phyloP scores from a whole-genome alignment of 2,329 filamentous ascomycete species.

The Xylaria arbuscula region DNA sequence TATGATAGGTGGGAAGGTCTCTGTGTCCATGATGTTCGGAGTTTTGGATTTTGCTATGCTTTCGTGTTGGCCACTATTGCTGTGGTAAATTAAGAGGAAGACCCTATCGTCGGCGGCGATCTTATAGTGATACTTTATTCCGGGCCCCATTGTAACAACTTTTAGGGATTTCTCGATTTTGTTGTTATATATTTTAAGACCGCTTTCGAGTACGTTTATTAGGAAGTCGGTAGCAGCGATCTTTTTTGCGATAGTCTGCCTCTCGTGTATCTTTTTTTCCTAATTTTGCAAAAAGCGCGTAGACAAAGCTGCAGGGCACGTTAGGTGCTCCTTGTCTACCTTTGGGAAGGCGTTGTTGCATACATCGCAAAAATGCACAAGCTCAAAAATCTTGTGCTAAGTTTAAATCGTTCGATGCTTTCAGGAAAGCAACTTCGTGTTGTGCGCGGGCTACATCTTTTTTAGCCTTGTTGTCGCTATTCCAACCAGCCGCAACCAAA shows the following conservation, averaged over 20 bases:
- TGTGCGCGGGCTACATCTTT: neutral
- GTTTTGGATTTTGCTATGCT: neutral
- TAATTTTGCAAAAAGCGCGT: neutral
- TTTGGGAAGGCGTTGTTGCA: neutral
- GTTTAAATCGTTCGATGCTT: neutral
- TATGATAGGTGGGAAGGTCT: neutral
- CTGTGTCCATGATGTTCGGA: conserved; percentile 3
- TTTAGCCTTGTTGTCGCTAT: neutral
- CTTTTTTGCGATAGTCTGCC: neutral
- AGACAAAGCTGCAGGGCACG: neutral
- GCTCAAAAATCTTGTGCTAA: neutral
- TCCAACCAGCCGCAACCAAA: neutral
- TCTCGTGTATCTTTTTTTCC: neutral
- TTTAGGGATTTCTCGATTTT: neutral
- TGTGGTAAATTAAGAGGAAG: neutral
- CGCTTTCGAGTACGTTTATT: neutral
- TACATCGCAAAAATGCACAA: neutral
- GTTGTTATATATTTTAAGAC: neutral
- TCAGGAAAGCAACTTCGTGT: neutral
- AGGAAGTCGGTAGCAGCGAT: neutral
- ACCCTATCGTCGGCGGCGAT: neutral
- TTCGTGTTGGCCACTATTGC: neutral
- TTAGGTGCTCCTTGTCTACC: neutral
- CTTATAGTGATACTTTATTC: neutral
- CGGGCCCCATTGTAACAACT: neutral